A percentile compares a stretch with the other conserved stretches of the same genome.
These are phyloP conservation scores for Suhomyces pyralidae DNA, from an alignment of 805 yeast species.

Conservation along the genomic window DNA sequence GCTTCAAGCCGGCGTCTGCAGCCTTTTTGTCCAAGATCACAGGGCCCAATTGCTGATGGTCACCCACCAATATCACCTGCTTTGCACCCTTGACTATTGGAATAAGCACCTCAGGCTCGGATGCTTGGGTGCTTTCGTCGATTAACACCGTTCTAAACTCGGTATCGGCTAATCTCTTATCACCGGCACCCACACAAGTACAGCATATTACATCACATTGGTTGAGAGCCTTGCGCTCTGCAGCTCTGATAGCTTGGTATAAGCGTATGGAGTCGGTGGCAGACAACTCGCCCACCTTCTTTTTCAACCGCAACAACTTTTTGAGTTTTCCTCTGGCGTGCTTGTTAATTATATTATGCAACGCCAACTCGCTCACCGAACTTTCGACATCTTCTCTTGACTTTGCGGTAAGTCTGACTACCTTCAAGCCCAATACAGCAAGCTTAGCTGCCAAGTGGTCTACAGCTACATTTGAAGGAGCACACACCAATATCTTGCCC, in stretches of 20 bases:
- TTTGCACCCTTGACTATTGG: conserved; percentile 88
- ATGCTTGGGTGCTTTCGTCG: conserved; percentile 92
- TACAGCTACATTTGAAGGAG: conserved; percentile 94
- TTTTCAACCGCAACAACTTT: conserved; percentile 55
- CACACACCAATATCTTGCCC: conserved; percentile 78
- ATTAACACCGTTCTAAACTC: conserved; percentile 76
- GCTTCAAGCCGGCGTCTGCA: conserved; percentile 80
- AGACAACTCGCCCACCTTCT: conserved; percentile 68
- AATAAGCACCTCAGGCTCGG: conserved; percentile 87
- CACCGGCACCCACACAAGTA: conserved; percentile 93
- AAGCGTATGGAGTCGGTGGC: conserved; percentile 48
- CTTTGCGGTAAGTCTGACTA: conserved; percentile 73
- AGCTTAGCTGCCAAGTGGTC: conserved; percentile 83
- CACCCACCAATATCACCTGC: conserved; percentile 89
- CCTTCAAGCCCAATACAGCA: conserved; percentile 66
- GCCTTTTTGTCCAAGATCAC: conserved; percentile 79
- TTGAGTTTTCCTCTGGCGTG: conserved; percentile 55
- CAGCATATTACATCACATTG: conserved; percentile 78
- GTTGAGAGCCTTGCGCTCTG: conserved; percentile 50
- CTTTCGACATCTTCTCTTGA: conserved; percentile 79
- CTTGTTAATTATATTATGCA: conserved; percentile 50
- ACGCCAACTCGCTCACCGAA: conserved; percentile 53
- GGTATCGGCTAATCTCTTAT: conserved; percentile 51
- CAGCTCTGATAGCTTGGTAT: conserved; percentile 37
- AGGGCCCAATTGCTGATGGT: conserved; percentile 94